phyloP scores from a whole-genome alignment of 2,329 filamentous ascomycete genomes.

The Penicillium decumbens region DNA sequence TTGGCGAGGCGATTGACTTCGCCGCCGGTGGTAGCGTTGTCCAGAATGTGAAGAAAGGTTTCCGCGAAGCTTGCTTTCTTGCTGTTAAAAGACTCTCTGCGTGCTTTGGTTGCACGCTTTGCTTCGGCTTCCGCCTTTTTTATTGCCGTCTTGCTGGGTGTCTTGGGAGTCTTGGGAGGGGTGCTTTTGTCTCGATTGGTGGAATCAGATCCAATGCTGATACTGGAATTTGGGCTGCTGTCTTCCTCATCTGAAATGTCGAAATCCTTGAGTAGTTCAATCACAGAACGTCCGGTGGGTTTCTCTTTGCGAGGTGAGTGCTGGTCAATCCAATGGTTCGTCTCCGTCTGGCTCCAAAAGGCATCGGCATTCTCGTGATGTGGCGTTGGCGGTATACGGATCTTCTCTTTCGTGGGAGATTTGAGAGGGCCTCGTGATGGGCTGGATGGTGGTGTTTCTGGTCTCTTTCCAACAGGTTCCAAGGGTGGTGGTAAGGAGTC shows the following conservation, averaged over 20 bases:
- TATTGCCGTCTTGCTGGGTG: slow-evolving; percentile 36
- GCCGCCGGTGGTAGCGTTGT: slow-evolving; percentile 49
- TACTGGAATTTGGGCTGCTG: slow-evolving; percentile 21
- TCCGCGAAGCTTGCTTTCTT: slow-evolving; percentile 52
- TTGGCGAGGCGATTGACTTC: slow-evolving; percentile 47
- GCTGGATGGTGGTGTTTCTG: slow-evolving; percentile 42
- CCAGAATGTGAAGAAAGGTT: slow-evolving; percentile 54
- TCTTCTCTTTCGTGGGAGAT: slow-evolving; percentile 47
- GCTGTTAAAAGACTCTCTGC: slow-evolving; percentile 51
- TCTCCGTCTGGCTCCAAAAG: slow-evolving; percentile 51
- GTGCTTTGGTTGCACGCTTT: slow-evolving; percentile 34
- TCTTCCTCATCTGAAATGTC: slow-evolving; percentile 38
- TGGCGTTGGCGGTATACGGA: slow-evolving; percentile 48
- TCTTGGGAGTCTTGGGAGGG: slow-evolving; percentile 5
- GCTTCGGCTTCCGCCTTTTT: slow-evolving; percentile 38
- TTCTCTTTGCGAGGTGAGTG: slow-evolving; percentile 49
- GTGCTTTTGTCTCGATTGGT: slow-evolving; percentile 6
- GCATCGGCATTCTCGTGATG: slow-evolving; percentile 49
- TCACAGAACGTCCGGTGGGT: slow-evolving; percentile 11
- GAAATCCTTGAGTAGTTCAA: slow-evolving; percentile 29
- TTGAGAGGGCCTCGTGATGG: slow-evolving; percentile 42
- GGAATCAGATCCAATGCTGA: slow-evolving; percentile 16
- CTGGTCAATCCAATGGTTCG: slow-evolving; percentile 53
- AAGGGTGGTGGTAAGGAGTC: background rate
- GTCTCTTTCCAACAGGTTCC: background rate